Evolutionary conservation across 139 green algal genomes (phyloP).

Genomic region (Coelastrella sp.): DNA sequence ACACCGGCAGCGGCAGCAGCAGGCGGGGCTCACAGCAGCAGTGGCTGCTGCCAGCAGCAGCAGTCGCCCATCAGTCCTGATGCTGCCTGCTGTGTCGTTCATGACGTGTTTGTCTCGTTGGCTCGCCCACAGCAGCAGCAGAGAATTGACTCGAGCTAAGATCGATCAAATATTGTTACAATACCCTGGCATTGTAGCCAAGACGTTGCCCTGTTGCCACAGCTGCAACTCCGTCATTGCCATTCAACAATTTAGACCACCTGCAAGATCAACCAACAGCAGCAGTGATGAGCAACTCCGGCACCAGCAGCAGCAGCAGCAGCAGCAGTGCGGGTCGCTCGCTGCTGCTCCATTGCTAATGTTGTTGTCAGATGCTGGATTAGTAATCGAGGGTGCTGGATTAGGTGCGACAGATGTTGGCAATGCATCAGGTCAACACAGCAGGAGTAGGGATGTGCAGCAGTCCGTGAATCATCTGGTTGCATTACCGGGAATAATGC

Average conservation of each 20-base stretch:
- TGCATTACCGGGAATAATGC: not conserved
- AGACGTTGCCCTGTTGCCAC: not conserved
- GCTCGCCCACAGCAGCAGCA: conserved; percentile 39
- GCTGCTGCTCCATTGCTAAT: not conserved
- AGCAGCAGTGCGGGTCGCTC: no score
- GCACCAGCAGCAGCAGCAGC: conserved; percentile 22
- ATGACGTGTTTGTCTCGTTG: conserved; percentile 20
- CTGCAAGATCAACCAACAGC: not conserved
- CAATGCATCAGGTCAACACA: not conserved
- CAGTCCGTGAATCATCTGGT: conserved; percentile 24
- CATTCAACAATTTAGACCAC: no score
- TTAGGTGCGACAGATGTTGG: not conserved
- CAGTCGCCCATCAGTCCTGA: not conserved
- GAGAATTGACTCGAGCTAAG: not conserved
- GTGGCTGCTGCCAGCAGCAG: not conserved
- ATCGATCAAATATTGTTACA: not conserved
- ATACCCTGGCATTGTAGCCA: not conserved
- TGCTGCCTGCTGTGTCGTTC: not conserved
- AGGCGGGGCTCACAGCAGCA: no score
- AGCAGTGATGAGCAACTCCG: conserved; percentile 13
- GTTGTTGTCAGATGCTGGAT: not conserved
- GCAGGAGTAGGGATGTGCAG: conserved; percentile 29
- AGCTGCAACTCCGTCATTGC: conserved; percentile 14
- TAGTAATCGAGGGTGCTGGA: not conserved
- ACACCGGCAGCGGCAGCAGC: conserved; percentile 7